Conservation (phyloP, 306 rosid species). For the Adenanthera pavonina region DNA sequence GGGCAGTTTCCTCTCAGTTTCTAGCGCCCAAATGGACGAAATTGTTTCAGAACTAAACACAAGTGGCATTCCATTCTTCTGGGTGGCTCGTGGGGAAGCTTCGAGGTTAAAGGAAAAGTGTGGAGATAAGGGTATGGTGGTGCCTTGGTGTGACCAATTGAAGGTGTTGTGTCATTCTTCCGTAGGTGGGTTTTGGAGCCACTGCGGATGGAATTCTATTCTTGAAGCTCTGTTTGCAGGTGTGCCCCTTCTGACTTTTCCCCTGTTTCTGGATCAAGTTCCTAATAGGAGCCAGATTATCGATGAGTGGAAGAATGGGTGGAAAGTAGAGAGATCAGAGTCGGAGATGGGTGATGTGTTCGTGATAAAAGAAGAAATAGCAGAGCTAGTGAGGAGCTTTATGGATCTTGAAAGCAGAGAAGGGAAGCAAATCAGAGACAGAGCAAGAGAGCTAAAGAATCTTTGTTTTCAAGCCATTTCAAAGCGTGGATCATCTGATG, state of each 20-base stretch:
- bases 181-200: constrained; percentile 52
- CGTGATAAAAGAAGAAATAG: constrained; percentile 30
- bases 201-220: constrained; percentile 55
- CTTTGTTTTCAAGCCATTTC: constrained; percentile 39
- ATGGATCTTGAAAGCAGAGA: constrained; percentile 32
- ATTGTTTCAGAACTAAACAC: constrained; percentile 37
- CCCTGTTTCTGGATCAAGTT: constrained; percentile 48
- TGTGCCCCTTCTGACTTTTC: constrained; percentile 42
- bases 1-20: constrained; percentile 54
- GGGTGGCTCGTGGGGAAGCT: constrained; percentile 58
- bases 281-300: constrained; percentile 39
- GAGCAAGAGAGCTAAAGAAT: constrained; percentile 30
- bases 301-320: constrained; percentile 48
- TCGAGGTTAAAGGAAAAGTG: constrained; percentile 30
- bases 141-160: constrained; percentile 53
- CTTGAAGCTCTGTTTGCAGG: constrained; percentile 43
- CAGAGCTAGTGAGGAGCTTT: constrained; percentile 24
- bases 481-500: constrained; percentile 44
- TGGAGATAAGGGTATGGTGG: constrained; percentile 44
- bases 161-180: constrained; percentile 47
- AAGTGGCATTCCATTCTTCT: constrained; percentile 43
- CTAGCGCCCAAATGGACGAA: constrained; percentile 46
- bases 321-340: constrained; percentile 34
- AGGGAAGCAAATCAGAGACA: constrained; percentile 34
- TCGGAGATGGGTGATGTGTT: not conserved